Conservation (phyloP, 2,329 filamentous ascomycete genomes). For the Lachnellula arida region DNA sequence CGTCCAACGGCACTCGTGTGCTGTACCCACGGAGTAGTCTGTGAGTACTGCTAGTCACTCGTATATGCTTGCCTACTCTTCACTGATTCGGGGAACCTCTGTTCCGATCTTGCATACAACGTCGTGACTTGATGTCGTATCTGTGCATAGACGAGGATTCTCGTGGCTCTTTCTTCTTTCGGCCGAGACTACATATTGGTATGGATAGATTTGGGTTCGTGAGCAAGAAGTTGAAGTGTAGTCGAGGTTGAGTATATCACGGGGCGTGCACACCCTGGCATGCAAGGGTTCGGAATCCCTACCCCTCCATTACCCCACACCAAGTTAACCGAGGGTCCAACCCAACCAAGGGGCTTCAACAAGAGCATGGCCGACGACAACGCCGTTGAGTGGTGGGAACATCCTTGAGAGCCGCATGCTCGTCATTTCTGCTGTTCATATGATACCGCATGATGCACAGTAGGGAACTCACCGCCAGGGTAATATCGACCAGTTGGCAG, state of each 20-base stretch:
- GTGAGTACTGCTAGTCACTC: background rate
- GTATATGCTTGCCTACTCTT: no score
- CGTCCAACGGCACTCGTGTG: background rate
- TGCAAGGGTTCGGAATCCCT: background rate
- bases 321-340: background rate
- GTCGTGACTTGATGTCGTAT: no score
- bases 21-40: background rate
- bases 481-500: background rate
- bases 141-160: no score
- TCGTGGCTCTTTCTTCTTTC: background rate
- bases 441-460: background rate
- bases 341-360: background rate
- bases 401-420: background rate
- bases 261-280: background rate
- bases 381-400: background rate
- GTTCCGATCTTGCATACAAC: no score
- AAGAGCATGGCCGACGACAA: background rate
- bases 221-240: background rate
- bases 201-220: background rate
- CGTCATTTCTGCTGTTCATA: background rate
- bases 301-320: conserved; percentile 1
- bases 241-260: background rate
- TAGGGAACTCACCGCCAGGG: background rate
- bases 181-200: background rate
- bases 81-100: no score